A percentile compares a stretch with the other conserved stretches of the same genome.
These are phyloP conservation scores for Clonostachys rhizophaga DNA, from an alignment of 2,329 filamentous ascomycete genomes.

Conservation along the genomic window DNA sequence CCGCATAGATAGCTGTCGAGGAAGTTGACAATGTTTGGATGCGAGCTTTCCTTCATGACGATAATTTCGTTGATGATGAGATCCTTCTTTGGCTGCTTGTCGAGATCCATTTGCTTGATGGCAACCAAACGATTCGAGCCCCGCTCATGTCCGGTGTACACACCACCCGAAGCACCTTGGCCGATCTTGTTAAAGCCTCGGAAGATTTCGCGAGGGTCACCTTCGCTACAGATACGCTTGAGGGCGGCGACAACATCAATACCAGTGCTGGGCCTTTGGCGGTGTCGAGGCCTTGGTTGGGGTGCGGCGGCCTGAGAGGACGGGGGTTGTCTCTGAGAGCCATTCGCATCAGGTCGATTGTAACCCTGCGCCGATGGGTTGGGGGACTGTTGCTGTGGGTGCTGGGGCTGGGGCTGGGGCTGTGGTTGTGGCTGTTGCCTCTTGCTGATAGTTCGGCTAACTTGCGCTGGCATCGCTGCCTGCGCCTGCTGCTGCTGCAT, in stretches of 20 bases:
- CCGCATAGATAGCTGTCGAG: slow-evolving; percentile 92
- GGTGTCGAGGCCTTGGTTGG: slow-evolving; percentile 66
- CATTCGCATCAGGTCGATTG: slow-evolving; percentile 21
- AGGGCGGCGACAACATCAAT: slow-evolving; percentile 80
- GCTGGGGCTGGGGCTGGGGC: too few species aligned
- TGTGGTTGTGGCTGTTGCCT: slow-evolving; percentile 39
- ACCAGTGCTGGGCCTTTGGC: slow-evolving; percentile 72
- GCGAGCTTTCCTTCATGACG: slow-evolving; percentile 98
- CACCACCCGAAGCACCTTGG: slow-evolving; percentile 93
- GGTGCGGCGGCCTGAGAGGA: slow-evolving; percentile 31
- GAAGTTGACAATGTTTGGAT: slow-evolving; percentile 99
- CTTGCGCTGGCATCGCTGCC: slow-evolving; percentile 74
- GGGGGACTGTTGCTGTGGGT: slow-evolving; percentile 2
- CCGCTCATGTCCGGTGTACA: slow-evolving; percentile 85
- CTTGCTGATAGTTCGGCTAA: slow-evolving; percentile 72
- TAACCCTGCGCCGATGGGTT: slow-evolving; percentile 15
- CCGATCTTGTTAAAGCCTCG: slow-evolving; percentile 90
- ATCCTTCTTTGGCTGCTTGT: slow-evolving; percentile 98
- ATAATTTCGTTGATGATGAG: slow-evolving; percentile 98
- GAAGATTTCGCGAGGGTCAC: slow-evolving; percentile 86
- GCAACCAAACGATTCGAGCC: slow-evolving; percentile 84
- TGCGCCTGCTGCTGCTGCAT: slow-evolving; percentile 84
- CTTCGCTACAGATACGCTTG: slow-evolving; percentile 84
- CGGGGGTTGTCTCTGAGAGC: slow-evolving; percentile 18
- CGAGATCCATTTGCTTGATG: slow-evolving; percentile 99